These are phyloP conservation scores for Coemansia sp. DNA, from an alignment of 192 early-diverging fungal species.

Conservation along the genomic window DNA sequence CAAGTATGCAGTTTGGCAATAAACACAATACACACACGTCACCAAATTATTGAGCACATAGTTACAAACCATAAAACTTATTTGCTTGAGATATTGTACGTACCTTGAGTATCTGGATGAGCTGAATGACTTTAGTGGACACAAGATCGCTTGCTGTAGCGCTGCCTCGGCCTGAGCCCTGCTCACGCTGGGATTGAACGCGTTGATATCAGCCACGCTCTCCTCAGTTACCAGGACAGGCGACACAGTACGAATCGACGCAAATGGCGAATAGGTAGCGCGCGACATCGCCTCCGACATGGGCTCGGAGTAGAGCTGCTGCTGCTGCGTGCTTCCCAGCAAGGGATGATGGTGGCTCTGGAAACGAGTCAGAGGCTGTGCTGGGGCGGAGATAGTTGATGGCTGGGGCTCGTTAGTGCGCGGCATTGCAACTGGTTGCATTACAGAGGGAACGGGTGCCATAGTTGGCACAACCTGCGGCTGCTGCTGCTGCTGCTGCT, in stretches of 20 bases:
- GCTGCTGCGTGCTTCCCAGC: conserved; percentile 18
- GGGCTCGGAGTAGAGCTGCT: background rate
- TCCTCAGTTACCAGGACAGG: conserved; percentile 25
- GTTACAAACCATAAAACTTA: conserved; percentile 1
- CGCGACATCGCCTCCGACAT: conserved; percentile 8
- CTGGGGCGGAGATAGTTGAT: background rate
- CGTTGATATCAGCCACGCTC: background rate
- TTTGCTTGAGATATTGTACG: background rate
- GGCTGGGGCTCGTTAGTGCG: conserved; percentile 4
- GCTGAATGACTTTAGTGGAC: conserved; percentile 19
- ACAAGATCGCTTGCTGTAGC: conserved; percentile 43
- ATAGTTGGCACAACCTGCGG: background rate
- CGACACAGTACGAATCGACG: conserved; percentile 42
- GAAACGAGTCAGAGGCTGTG: background rate
- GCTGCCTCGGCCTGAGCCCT: conserved; percentile 34
- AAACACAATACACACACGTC: conserved; percentile 2
- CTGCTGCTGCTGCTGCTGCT: conserved; percentile 6
- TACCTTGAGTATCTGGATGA: conserved; percentile 13
- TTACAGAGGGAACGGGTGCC: background rate
- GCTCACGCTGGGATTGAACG: conserved; percentile 4
- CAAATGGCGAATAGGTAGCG: conserved; percentile 41
- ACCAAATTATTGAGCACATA: conserved; percentile 3
- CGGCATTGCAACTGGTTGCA: background rate
- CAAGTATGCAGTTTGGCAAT: conserved; percentile 2
- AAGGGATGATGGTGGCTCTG: conserved; percentile 21